Base-by-base conservation (phyloP, 2,329 filamentous ascomycete species). In the Zymoseptoria pseudotritici region DNA sequence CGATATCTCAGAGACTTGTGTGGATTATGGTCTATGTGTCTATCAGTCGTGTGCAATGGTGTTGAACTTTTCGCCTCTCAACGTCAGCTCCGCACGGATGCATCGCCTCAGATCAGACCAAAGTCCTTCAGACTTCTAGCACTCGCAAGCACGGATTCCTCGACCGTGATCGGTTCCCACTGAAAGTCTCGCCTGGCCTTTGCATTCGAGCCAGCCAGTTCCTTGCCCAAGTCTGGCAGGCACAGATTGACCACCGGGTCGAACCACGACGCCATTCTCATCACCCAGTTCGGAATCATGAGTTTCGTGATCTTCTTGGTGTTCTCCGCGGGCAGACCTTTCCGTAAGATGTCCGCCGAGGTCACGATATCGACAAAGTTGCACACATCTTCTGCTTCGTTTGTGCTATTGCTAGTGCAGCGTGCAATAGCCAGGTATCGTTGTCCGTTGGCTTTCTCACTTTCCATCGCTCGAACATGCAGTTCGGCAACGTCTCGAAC, bases 231-330 rank as follows among this genome's bases (percentile, higher is more conserved):
- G 57, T 65, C 63, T 21, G 63, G 63, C 50, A 65, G 31, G 54
- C 63, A 65, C n/a, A 65, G 57, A 10, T 56, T 55, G 9, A 65
- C 63, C 2, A 65, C 63, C 19, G 63, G 63, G 55, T 65, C 63
- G 49, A 65, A 65, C 46, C 62, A 65, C 1, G 61, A 59, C 6
- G 63, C 63, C n/a, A 61, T 58, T n/a, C 63, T 55, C 63, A 65
- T 65, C 2, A 65, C 61, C 54, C 62, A 65, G 21, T 65, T 65
- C 24, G 63, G 58, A 13, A 65, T 17, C 20, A 57, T 63, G 5
- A 61, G 49, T 11, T 61, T 65, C 10, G 61, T 61, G 11, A 65
- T 58, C 56, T 63, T 65, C 4, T 57, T 51, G 24, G 63, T 65
- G 53, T 59, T 63, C 22, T 65, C 63, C 11, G 50, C 54, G 4